Evolutionary conservation across 1,139 yeast genomes (phyloP).

Genomic region (Hyphopichia buzzinii): DNA sequence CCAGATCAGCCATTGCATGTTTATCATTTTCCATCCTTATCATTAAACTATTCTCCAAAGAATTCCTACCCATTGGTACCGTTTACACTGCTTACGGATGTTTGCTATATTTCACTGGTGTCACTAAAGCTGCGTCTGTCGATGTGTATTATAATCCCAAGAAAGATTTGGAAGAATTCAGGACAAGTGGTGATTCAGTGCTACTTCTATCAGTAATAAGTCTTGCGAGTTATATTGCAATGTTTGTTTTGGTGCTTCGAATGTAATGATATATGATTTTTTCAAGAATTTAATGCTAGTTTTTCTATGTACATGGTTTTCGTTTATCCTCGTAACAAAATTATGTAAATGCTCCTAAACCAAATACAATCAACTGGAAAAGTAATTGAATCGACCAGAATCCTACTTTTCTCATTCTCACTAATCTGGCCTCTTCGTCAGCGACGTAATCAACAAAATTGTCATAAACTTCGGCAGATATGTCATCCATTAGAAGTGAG

Average conservation of each 20-base stretch:
- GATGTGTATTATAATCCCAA: constrained; percentile 47
- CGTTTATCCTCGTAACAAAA: constrained; percentile 6
- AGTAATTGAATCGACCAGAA: constrained; percentile 90
- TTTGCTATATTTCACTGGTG: constrained; percentile 47
- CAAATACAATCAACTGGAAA: constrained; percentile 76
- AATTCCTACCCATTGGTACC: constrained; percentile 52
- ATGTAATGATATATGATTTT: constrained; percentile 24
- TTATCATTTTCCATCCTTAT: constrained; percentile 48
- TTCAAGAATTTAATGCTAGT: no score
- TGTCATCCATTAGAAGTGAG: constrained; percentile 85
- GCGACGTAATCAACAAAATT: constrained; percentile 86
- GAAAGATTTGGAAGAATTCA: constrained; percentile 39
- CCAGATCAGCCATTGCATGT: constrained; percentile 50
- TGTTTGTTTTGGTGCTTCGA: constrained; percentile 40
- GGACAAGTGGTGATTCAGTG: constrained; percentile 53
- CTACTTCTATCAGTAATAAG: constrained; percentile 42
- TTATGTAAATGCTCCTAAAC: constrained; percentile 56
- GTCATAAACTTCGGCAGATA: constrained; percentile 85
- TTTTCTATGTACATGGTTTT: constrained; percentile 1
- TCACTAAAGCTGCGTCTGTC: constrained; percentile 41
- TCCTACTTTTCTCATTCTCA: constrained; percentile 78
- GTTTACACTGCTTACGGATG: constrained; percentile 54
- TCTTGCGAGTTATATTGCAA: constrained; percentile 41
- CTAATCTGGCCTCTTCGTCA: constrained; percentile 74
- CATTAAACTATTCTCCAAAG: constrained; percentile 51